Percentiles rank a stretch among this genome's conserved stretches.
phyloP scores from a whole-genome alignment of 352 stramenopile species.

The Phytophthora pseudosyringae region DNA sequence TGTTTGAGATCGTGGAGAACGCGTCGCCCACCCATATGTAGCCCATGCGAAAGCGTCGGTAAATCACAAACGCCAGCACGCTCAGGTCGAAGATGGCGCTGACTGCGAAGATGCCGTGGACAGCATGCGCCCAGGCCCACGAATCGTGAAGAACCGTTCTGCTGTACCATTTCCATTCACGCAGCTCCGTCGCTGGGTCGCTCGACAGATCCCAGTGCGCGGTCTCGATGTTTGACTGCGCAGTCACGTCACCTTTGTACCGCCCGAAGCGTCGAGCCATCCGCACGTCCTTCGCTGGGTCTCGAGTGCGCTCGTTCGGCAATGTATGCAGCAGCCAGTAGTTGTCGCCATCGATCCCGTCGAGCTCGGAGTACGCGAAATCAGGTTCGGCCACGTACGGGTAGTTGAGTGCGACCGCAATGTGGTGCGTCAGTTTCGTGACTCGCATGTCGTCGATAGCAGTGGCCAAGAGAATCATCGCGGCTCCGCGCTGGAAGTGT shows the following conservation, averaged over 20 bases:
- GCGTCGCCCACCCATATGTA: constrained; percentile 52
- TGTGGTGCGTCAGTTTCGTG: constrained; percentile 23
- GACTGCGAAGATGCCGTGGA: constrained; percentile 42
- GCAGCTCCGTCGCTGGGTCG: constrained; percentile 29
- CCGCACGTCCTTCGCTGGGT: constrained; percentile 31
- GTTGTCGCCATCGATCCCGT: constrained; percentile 25
- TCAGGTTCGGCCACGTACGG: constrained; percentile 32
- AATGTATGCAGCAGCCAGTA: constrained; percentile 29
- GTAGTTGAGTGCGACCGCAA: constrained; percentile 37
- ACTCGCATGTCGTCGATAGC: constrained; percentile 37
- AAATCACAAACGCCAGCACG: constrained; percentile 40
- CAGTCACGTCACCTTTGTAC: constrained; percentile 35
- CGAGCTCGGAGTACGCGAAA: constrained; percentile 24
- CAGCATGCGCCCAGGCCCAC: constrained; percentile 52
- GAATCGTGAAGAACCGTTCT: constrained; percentile 44
- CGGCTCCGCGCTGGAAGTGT: constrained; percentile 31
- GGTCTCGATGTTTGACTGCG: constrained; percentile 52
- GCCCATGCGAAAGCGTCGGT: constrained; percentile 33
- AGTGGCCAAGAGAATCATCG: constrained; percentile 22
- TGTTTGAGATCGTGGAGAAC: constrained; percentile 44
- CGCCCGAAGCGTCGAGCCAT: constrained; percentile 45
- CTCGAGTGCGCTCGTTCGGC: constrained; percentile 5
- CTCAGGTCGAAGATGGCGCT: constrained; percentile 33
- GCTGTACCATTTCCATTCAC: constrained; percentile 37
- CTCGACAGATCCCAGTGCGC: constrained; percentile 30